A percentile compares a stretch with the other conserved stretches of the same genome.
Evolutionary conservation across 148 eudicot species (phyloP).

Genomic region (Rheum nobile): DNA sequence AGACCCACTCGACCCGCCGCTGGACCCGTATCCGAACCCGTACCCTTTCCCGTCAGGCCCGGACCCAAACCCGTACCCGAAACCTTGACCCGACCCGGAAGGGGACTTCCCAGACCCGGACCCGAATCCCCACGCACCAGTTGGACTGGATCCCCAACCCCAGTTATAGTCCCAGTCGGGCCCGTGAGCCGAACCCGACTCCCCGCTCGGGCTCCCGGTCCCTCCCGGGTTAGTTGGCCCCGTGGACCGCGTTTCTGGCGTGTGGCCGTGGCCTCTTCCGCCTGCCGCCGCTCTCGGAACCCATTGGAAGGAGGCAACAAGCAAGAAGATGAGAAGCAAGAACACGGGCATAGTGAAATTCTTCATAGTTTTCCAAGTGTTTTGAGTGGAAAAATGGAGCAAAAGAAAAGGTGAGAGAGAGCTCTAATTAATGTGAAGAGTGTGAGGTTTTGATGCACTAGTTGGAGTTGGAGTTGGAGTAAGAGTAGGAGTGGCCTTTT

Average conservation of each 20-base stretch:
- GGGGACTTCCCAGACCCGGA: slow-evolving; percentile 55
- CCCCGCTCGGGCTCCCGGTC: slow-evolving; percentile 13
- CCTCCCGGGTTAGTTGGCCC: not conserved
- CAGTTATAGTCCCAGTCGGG: slow-evolving; percentile 46
- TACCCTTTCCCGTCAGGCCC: slow-evolving; percentile 32
- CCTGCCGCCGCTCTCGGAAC: not conserved
- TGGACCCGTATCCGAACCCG: slow-evolving; percentile 34
- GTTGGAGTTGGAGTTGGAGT: not conserved
- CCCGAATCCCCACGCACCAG: slow-evolving; percentile 50
- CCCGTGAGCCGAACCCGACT: slow-evolving; percentile 45
- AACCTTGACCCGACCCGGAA: slow-evolving; percentile 41
- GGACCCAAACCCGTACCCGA: slow-evolving; percentile 47
- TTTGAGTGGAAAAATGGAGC: not conserved
- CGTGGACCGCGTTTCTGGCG: not conserved
- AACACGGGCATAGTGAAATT: not conserved
- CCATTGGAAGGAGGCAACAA: not conserved
- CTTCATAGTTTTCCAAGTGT: not conserved
- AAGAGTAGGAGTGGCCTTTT: not conserved
- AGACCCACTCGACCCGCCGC: slow-evolving; percentile 17
- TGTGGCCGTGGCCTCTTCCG: not conserved
- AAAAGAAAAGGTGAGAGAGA: not conserved
- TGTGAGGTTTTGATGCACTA: not conserved
- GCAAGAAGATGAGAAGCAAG: not conserved
- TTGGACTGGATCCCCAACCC: slow-evolving; percentile 59
- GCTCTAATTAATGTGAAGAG: too few species aligned